These are phyloP conservation scores for Davidsoniella australis DNA, from an alignment of 2,329 filamentous ascomycete species.

Conservation along the genomic window DNA sequence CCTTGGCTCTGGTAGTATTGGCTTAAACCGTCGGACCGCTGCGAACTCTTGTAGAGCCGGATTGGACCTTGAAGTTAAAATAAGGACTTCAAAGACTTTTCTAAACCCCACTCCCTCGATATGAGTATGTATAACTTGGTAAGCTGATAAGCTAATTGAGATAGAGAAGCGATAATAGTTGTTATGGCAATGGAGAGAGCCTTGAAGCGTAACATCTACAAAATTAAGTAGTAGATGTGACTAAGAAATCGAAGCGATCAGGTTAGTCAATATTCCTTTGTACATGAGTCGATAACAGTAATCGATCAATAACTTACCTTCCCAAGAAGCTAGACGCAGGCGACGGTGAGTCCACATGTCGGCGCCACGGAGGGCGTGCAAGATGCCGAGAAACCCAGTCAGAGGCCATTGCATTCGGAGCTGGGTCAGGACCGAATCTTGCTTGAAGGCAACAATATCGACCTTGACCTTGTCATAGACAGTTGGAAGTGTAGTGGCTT, in stretches of 20 bases:
- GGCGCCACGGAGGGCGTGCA: conserved; percentile 4
- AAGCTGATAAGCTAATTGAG: not conserved
- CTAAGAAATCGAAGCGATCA: not conserved
- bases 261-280: not conserved
- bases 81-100: too few relatives aligned
- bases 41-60: too few relatives aligned
- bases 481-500: conserved; percentile 39
- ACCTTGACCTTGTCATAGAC: conserved; percentile 53
- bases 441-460: conserved; percentile 7
- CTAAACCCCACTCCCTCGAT: too few relatives aligned
- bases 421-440: not conserved
- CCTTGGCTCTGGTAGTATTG: too few relatives aligned
- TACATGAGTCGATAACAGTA: not conserved
- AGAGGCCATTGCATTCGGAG: conserved; percentile 11
- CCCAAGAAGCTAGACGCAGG: conserved; percentile 9
- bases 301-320: not conserved
- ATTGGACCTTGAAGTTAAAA: too few relatives aligned
- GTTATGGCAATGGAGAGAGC: not conserved
- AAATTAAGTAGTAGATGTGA: not conserved
- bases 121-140: not conserved
- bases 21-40: too few relatives aligned
- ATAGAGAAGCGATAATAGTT: not conserved
- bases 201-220: not conserved
- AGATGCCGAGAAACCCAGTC: conserved; percentile 8
- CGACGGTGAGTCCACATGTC: conserved; percentile 9